phyloP scores from a whole-genome alignment of 371 early-diverging fungal genomes.

The Mucor lusitanicus region DNA sequence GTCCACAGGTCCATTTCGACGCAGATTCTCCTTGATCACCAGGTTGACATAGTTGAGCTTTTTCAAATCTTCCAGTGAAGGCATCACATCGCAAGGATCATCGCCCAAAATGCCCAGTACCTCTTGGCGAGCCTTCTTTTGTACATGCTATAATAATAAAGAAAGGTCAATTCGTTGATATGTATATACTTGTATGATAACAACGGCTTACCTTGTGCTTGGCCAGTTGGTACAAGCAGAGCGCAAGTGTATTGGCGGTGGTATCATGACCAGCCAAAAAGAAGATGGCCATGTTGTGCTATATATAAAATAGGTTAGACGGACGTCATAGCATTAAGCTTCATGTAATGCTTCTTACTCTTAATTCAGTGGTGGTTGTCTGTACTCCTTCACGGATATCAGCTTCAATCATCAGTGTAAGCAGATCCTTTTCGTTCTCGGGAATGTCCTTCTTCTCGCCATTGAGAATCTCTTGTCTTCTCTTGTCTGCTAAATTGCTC shows the following conservation, averaged over 20 bases:
- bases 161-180: background rate
- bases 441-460: background rate
- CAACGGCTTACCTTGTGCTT: conserved; percentile 38
- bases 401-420: conserved; percentile 41
- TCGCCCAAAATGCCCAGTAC: conserved; percentile 54
- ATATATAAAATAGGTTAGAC: background rate
- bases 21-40: conserved; percentile 45
- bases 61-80: conserved; percentile 43
- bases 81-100: conserved; percentile 33
- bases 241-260: conserved; percentile 45
- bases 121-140: conserved; percentile 50
- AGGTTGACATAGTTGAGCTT: conserved; percentile 48
- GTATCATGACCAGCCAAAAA: conserved; percentile 50
- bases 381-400: conserved; percentile 21
- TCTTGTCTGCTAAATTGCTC: conserved; percentile 5
- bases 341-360: conserved; percentile 5
- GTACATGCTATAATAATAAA: conserved; percentile 30
- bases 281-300: conserved; percentile 19
- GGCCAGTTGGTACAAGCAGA: conserved; percentile 42
- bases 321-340: background rate
- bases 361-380: conserved; percentile 20
- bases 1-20: conserved; percentile 39
- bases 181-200: background rate
- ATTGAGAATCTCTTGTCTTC: conserved; percentile 9
- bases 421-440: conserved; percentile 51